phyloP scores from a whole-genome alignment of 78 protist genomes.

The Isochrysis galbana region DNA sequence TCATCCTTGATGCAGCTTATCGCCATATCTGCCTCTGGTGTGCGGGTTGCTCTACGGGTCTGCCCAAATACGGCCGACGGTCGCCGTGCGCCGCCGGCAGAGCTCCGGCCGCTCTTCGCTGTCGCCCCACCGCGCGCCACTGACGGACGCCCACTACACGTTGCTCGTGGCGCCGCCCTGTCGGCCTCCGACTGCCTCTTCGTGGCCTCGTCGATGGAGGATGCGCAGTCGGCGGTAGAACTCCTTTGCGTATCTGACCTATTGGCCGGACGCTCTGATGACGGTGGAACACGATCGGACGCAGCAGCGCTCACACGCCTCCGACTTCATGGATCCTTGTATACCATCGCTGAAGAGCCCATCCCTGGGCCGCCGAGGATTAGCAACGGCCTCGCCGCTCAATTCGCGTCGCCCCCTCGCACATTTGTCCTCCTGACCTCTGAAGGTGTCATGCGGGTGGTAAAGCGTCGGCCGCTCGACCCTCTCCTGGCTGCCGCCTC shows the following conservation, averaged over 20 bases:
- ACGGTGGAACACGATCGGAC: too few species aligned
- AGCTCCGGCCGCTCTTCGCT: neutral
- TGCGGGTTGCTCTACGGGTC: neutral
- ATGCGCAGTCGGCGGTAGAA: neutral
- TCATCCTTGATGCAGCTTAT: neutral
- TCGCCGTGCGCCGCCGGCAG: neutral
- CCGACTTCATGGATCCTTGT: neutral
- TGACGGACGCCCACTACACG: neutral
- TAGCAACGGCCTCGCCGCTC: neutral
- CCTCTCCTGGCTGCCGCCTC: neutral
- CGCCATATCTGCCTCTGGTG: neutral
- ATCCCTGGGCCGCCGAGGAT: neutral
- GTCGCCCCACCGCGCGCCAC: neutral
- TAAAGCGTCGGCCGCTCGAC: constrained; percentile 8
- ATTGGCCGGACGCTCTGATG: neutral
- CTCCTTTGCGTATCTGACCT: neutral
- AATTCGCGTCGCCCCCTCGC: neutral
- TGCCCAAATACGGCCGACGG: neutral
- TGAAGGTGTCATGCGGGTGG: neutral
- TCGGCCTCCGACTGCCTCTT: neutral
- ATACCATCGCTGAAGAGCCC: neutral
- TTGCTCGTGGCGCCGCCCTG: neutral
- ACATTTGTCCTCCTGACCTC: neutral
- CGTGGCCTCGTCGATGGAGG: neutral
- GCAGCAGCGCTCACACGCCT: neutral